Base-by-base conservation (phyloP, 345 rosid genomes). In the Aquilaria yunnanensis region DNA sequence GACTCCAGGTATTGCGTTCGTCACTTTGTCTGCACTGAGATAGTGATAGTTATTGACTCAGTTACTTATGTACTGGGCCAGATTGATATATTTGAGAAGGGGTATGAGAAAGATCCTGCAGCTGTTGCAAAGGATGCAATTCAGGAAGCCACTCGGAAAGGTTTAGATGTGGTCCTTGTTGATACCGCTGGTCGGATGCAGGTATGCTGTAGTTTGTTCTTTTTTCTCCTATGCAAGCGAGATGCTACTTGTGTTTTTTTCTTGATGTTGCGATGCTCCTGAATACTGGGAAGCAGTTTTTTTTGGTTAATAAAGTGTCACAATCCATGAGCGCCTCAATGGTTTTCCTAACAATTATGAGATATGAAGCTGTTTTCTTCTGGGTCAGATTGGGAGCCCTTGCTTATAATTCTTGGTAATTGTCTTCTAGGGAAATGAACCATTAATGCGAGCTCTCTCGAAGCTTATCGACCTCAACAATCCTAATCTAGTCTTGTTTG, bases 181-280 rank as follows among this genome's bases (percentile, higher is more conserved):
- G 99, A 95, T 74, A 95, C 99, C 12, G 99, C 99, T 63, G 99
- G 99, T 64, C 81, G 99, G 59, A 94, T 91, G 96, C 98, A 92
- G 89, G 93, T 86, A 68, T 29, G 50, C 32, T 33, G 11, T 30
- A 47, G 47, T 11, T 10, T 33, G 10, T 4, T 60, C 52, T 62
- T 51, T 29, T 32, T 7, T 12, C 11, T 14, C 32, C 32, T 30
- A 10, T 29, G 1, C 1, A 37, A 37, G 43, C 43, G 8, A 37
- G 43, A 37, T 37, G 43, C 43, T 4, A 37, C 43, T 37, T 37
- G 43, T 37, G 23, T 37, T 2, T 16, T 4, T 54, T 54, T 54
- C 12, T 54, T 54, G 34, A 54, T 37, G 43, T 5, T 37, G 5
- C 8, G 6, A 37, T 37, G 7, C 5, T 37, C 43, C 8, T 37